Evolutionary conservation across 805 yeast genomes (phyloP).

Genomic region (Cyberlindnera maritima): DNA sequence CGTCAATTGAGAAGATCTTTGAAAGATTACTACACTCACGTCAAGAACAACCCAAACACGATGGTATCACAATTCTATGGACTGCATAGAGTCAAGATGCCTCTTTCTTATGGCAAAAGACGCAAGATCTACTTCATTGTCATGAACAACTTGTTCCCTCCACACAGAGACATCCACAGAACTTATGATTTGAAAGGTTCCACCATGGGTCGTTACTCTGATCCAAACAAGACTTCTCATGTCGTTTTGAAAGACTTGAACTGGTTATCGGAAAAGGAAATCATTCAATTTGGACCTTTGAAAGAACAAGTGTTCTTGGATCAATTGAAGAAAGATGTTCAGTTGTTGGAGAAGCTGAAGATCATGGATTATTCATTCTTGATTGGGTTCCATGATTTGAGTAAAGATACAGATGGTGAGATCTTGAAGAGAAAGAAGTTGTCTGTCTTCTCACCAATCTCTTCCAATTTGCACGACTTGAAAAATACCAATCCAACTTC

Average conservation of each 20-base stretch:
- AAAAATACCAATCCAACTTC: conserved; percentile 46
- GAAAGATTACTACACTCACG: conserved; percentile 76
- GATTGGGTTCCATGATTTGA: conserved; percentile 81
- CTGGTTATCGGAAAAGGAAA: conserved; percentile 69
- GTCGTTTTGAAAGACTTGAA: conserved; percentile 81
- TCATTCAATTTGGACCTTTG: conserved; percentile 71
- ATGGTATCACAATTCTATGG: conserved; percentile 95
- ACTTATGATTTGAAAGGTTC: conserved; percentile 95
- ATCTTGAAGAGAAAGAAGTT: conserved; percentile 34
- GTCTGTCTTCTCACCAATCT: conserved; percentile 31
- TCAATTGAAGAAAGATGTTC: conserved; percentile 76
- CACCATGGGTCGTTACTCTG: conserved; percentile 71
- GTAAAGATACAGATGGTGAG: conserved; percentile 46
- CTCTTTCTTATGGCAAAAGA: conserved; percentile 44
- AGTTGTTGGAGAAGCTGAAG: conserved; percentile 66
- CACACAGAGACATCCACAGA: conserved; percentile 79
- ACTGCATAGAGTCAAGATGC: conserved; percentile 88
- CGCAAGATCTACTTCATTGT: conserved; percentile 89
- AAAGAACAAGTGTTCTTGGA: conserved; percentile 57
- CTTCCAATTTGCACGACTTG: conserved; percentile 29
- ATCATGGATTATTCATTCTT: conserved; percentile 95
- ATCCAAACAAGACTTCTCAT: conserved; percentile 31
- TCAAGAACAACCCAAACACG: conserved; percentile 81
- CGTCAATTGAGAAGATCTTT: conserved; percentile 72
- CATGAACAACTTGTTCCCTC: conserved; percentile 96